A percentile compares a stretch with the other conserved stretches of the same genome.
Conservation (phyloP, 2,329 filamentous ascomycete genomes). For the Fusarium tanahbumbuense region DNA sequence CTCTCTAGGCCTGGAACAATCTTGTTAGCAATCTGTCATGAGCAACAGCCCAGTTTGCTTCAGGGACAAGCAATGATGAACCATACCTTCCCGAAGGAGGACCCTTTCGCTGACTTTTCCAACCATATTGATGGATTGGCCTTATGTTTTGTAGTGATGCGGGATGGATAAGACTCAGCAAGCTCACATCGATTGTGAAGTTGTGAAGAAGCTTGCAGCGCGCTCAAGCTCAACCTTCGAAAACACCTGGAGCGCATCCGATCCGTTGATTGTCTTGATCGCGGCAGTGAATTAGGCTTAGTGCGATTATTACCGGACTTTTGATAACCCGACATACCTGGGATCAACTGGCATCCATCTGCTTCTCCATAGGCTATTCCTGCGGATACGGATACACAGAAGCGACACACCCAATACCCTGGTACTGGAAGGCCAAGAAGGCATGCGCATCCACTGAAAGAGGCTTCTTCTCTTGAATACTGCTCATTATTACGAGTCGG, state of each 20-base stretch:
- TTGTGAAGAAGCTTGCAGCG: slow-evolving; percentile 28
- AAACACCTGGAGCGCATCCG: slow-evolving; percentile 45
- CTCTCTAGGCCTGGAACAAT: slow-evolving; percentile 80
- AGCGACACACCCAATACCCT: not conserved
- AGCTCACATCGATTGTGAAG: slow-evolving; percentile 42
- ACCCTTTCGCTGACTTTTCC: slow-evolving; percentile 74
- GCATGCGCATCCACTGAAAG: not conserved
- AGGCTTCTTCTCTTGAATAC: not conserved
- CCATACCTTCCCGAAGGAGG: slow-evolving; percentile 69
- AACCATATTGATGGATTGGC: slow-evolving; percentile 60
- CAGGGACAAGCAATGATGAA: slow-evolving; percentile 17
- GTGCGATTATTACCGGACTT: slow-evolving; percentile 8
- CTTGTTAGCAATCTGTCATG: slow-evolving; percentile 42
- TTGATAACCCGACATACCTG: slow-evolving; percentile 29
- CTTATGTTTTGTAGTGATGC: slow-evolving; percentile 30
- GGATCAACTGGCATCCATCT: not conserved
- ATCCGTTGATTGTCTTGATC: slow-evolving; percentile 38
- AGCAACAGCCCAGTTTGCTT: slow-evolving; percentile 18
- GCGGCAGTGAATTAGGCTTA: slow-evolving; percentile 35
- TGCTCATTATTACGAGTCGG: not conserved
- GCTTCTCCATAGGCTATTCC: not conserved
- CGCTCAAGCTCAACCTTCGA: slow-evolving; percentile 40
- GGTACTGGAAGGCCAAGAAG: not conserved
- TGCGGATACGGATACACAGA: not conserved
- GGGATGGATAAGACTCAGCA: slow-evolving; percentile 18